Conservation (phyloP, 148 eudicot genomes). For the Rhododendron henanense region DNA sequence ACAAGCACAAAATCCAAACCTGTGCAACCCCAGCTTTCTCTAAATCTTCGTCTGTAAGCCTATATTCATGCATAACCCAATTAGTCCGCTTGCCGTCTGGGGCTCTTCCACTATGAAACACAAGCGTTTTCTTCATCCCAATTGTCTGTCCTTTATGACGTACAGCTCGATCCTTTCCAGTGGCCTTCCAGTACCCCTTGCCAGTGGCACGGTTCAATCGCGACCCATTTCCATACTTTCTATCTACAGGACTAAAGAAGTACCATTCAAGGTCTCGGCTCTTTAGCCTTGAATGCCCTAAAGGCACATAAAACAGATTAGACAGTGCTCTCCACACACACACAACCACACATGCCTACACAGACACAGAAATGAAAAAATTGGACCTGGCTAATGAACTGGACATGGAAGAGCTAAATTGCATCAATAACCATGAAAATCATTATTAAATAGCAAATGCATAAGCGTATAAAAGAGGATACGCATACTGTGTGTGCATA, state of each 20-base stretch:
- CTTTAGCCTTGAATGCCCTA: slow-evolving; percentile 31
- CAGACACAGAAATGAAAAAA: background rate
- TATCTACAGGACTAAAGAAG: slow-evolving; percentile 40
- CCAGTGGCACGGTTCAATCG: slow-evolving; percentile 37
- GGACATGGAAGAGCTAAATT: background rate
- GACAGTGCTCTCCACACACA: background rate
- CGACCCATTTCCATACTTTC: slow-evolving; percentile 35
- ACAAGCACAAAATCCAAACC: slow-evolving; percentile 22
- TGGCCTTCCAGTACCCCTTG: slow-evolving; percentile 42
- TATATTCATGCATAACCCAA: slow-evolving; percentile 49
- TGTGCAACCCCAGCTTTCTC: slow-evolving; percentile 23
- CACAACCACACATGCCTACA: background rate
- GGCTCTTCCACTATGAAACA: slow-evolving; percentile 37
- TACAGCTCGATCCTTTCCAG: slow-evolving; percentile 38
- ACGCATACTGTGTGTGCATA: background rate
- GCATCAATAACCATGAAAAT: background rate
- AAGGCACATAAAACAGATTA: background rate
- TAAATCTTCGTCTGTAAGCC: slow-evolving; percentile 30
- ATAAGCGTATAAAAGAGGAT: too few relatives aligned
- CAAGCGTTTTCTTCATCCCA: slow-evolving; percentile 40
- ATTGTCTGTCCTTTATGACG: slow-evolving; percentile 26
- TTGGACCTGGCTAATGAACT: background rate
- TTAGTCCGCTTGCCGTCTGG: slow-evolving; percentile 35
- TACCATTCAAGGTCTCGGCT: slow-evolving; percentile 36
- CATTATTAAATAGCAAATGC: background rate